Conservation (phyloP, 768 basidiomycete species). For the Tricholoma flavovirens region DNA sequence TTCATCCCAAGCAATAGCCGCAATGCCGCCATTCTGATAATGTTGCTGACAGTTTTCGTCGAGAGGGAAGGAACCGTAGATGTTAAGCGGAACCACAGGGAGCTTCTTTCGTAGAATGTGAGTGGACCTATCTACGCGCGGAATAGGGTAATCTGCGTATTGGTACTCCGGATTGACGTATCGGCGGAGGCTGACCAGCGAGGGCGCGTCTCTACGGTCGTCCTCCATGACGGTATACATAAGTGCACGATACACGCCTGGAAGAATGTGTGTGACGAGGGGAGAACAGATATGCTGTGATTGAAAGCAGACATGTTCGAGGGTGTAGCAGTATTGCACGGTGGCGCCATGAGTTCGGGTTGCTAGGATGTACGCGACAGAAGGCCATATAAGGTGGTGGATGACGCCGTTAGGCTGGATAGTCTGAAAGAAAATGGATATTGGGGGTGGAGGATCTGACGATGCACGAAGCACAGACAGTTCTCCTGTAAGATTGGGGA, state of each 20-base stretch:
- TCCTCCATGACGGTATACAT: slow-evolving; percentile 30
- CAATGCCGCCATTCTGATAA: slow-evolving; percentile 27
- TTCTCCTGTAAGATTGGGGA: slow-evolving; percentile 23
- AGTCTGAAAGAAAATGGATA: slow-evolving; percentile 33
- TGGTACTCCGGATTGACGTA: slow-evolving; percentile 30
- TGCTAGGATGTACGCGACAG: slow-evolving; percentile 6
- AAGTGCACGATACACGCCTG: slow-evolving; percentile 39
- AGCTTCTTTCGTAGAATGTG: slow-evolving; percentile 18
- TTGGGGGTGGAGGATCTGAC: slow-evolving; percentile 29
- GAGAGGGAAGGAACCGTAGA: slow-evolving; percentile 9
- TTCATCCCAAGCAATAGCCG: slow-evolving; percentile 63
- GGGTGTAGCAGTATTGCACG: slow-evolving; percentile 18
- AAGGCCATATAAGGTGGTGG: slow-evolving; percentile 31
- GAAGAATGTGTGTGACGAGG: slow-evolving; percentile 28
- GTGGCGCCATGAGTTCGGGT: slow-evolving; percentile 3
- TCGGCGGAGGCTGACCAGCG: slow-evolving; percentile 31
- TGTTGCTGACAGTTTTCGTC: slow-evolving; percentile 7
- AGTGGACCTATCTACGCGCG: slow-evolving; percentile 6
- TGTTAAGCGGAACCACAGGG: slow-evolving; percentile 11
- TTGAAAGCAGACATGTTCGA: slow-evolving; percentile 21
- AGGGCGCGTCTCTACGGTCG: slow-evolving; percentile 27
- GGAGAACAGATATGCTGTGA: slow-evolving; percentile 22
- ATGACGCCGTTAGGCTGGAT: slow-evolving; percentile 23
- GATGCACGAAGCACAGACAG: slow-evolving; percentile 21
- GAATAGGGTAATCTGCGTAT: slow-evolving; percentile 1